Conservation (phyloP, 208 protist genomes). For the Trichomonas tenax region DNA sequence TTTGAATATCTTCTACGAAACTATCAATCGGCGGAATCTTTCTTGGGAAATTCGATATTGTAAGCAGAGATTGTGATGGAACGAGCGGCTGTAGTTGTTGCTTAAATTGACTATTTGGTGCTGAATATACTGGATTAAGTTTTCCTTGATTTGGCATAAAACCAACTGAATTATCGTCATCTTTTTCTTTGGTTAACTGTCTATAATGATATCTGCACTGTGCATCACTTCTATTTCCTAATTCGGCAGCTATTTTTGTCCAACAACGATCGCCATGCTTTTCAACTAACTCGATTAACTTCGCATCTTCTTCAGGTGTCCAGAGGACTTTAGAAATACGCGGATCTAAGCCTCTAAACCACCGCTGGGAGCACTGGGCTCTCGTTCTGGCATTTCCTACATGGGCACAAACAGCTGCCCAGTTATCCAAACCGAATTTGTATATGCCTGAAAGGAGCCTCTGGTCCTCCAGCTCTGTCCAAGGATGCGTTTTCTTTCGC, state of each 20-base stretch:
- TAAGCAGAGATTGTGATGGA: neutral
- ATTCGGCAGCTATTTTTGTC: neutral
- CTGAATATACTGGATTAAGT: neutral
- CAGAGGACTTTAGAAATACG: neutral
- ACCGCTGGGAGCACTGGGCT: neutral
- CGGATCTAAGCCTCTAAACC: neutral
- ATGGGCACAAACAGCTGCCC: neutral
- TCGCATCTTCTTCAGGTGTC: neutral
- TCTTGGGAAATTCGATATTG: neutral
- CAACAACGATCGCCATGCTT: neutral
- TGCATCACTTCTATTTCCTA: neutral
- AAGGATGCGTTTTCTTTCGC: neutral
- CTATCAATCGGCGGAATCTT: neutral
- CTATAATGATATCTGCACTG: conserved; percentile 11
- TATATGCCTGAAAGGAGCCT: neutral
- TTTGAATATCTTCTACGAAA: neutral
- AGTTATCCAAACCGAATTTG: neutral
- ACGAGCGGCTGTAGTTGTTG: neutral
- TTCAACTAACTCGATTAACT: neutral
- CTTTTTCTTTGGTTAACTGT: neutral
- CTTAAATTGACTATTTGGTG: neutral
- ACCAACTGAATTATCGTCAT: neutral
- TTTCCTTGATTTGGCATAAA: neutral
- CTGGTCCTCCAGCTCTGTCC: neutral
- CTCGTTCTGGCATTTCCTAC: neutral